Conservation (phyloP, 495 filamentous ascomycete genomes). For the Choiromyces venosus region DNA sequence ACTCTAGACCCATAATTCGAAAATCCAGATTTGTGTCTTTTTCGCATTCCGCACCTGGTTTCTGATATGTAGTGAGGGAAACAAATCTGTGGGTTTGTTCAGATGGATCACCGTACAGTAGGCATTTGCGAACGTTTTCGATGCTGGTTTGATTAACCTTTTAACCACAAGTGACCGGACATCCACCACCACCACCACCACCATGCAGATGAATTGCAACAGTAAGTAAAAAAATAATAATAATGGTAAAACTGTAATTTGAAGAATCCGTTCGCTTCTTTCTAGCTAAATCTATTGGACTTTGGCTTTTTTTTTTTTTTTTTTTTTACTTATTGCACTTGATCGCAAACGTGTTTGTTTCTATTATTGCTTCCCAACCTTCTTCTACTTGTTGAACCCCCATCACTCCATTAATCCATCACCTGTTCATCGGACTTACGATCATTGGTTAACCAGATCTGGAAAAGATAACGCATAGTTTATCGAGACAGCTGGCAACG, state of each 20-base stretch:
- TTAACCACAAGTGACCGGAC: background rate
- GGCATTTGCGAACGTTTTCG: background rate
- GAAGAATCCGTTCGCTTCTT: background rate
- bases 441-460: background rate
- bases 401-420: background rate
- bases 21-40: background rate
- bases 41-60: background rate
- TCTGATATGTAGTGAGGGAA: background rate
- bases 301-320: too few species aligned
- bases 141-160: background rate
- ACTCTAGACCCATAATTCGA: background rate
- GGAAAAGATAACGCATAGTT: background rate
- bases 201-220: too few species aligned
- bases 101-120: too few species aligned
- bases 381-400: background rate
- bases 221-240: too few species aligned
- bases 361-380: background rate
- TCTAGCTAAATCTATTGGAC: background rate
- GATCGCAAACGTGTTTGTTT: background rate
- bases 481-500: conserved; percentile 1
- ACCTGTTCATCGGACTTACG: background rate
- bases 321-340: background rate
- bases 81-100: background rate
- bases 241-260: background rate
- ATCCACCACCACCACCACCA: background rate